Conservation (phyloP, 2,329 filamentous ascomycete genomes). For the Aspergillus sp. region DNA sequence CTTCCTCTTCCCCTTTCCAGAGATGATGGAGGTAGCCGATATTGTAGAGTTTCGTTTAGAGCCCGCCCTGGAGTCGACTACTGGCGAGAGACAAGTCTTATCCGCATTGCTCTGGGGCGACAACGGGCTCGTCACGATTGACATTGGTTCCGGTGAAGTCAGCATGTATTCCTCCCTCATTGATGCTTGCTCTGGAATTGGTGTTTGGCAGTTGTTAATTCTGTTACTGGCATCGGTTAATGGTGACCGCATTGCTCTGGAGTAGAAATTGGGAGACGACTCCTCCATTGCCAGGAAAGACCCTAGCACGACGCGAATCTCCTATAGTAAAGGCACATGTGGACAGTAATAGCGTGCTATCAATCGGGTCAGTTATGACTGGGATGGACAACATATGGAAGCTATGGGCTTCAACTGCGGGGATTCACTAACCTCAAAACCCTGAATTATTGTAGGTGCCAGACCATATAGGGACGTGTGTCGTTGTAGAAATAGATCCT, state of each 20-base stretch:
- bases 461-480: no score
- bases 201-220: constrained; percentile 45
- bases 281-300: constrained; percentile 27
- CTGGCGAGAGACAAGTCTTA: constrained; percentile 55
- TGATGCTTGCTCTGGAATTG: constrained; percentile 16
- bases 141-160: constrained; percentile 28
- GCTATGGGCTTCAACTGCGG: background rate
- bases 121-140: constrained; percentile 24
- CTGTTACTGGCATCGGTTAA: constrained; percentile 51
- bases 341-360: background rate
- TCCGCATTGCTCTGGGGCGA: constrained; percentile 36
- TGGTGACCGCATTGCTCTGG: constrained; percentile 35
- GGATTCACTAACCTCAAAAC: background rate
- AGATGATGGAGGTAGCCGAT: constrained; percentile 57
- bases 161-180: constrained; percentile 16
- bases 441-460: background rate
- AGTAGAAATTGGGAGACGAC: constrained; percentile 6
- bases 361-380: background rate
- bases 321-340: constrained; percentile 17
- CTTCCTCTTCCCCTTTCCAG: constrained; percentile 56
- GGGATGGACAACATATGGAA: background rate
- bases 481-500: no score
- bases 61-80: constrained; percentile 47
- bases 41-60: constrained; percentile 54
- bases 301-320: constrained; percentile 4